Percentiles rank a stretch among this genome's conserved stretches.
Evolutionary conservation across 805 yeast genomes (phyloP).

Genomic region (Saccharomycopsis sp.): DNA sequence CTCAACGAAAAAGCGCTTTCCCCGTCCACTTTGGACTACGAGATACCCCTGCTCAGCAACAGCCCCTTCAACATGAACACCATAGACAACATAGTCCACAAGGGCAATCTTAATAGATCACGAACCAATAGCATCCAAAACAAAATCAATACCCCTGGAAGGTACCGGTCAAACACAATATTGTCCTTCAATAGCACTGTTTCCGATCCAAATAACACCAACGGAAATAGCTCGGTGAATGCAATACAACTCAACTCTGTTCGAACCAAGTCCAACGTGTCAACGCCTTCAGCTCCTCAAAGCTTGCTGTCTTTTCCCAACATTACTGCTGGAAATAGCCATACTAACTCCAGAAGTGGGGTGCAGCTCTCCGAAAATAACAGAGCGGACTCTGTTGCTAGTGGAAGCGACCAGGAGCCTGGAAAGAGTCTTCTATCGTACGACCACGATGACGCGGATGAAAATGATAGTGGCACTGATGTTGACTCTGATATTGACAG

Average conservation of each 20-base stretch:
- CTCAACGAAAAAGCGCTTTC: constrained; percentile 6
- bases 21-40: not conserved
- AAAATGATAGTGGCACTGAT: constrained; percentile 18
- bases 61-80: not conserved
- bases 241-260: not conserved
- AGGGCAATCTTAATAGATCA: constrained; percentile 3
- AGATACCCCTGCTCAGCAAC: not conserved
- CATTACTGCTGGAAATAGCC: not conserved
- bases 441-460: not conserved
- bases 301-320: not conserved
- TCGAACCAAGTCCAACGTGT: not conserved
- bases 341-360: not conserved
- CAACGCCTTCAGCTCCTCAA: not conserved
- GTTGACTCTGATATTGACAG: constrained; percentile 14
- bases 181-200: constrained; percentile 13
- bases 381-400: constrained; percentile 1
- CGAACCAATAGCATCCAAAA: constrained; percentile 16
- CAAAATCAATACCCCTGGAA: constrained; percentile 20
- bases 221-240: not conserved
- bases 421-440: not conserved
- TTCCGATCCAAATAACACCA: not conserved
- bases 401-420: not conserved
- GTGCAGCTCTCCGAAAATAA: constrained; percentile 4
- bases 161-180: constrained; percentile 17
- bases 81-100: not conserved